Conservation (phyloP, 2,329 filamentous ascomycete genomes). For the Fusarium begoniae region DNA sequence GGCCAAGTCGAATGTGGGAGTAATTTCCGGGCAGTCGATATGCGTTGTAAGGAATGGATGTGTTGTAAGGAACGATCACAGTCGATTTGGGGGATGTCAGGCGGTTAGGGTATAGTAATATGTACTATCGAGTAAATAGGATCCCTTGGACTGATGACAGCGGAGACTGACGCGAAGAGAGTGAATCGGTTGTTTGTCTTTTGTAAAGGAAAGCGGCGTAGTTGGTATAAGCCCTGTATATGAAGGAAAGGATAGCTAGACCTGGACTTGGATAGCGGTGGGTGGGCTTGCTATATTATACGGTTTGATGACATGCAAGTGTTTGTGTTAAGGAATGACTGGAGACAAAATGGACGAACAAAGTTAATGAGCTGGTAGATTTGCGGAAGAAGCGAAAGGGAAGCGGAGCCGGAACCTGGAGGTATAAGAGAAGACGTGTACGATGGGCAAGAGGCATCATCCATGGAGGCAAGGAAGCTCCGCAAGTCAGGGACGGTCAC, state of each 20-base stretch:
- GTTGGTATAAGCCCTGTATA: constrained; percentile 34
- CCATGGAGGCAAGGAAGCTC: constrained; percentile 40
- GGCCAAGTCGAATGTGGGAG: constrained; percentile 43
- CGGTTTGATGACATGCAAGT: constrained; percentile 31
- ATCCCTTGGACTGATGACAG: constrained; percentile 25
- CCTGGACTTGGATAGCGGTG: constrained; percentile 19
- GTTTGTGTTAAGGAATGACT: constrained; percentile 43
- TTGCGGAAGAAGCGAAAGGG: constrained; percentile 40
- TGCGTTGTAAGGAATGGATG: constrained; percentile 38
- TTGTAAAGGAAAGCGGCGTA: constrained; percentile 39
- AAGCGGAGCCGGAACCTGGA: constrained; percentile 44
- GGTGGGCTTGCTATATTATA: constrained; percentile 39
- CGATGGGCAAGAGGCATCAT: constrained; percentile 43
- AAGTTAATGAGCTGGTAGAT: constrained; percentile 38
- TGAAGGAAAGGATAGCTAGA: constrained; percentile 26
- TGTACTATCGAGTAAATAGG: constrained; percentile 29
- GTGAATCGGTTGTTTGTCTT: constrained; percentile 19
- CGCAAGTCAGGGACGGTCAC: constrained; percentile 39
- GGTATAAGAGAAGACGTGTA: constrained; percentile 46
- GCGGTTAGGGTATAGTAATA: constrained; percentile 34
- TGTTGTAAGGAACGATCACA: constrained; percentile 38
- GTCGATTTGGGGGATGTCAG: constrained; percentile 21
- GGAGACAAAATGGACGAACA: constrained; percentile 33
- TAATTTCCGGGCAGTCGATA: constrained; percentile 44
- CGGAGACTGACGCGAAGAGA: constrained; percentile 24